These are phyloP conservation scores for Suillus luteus DNA, from an alignment of 768 basidiomycete genomes.

Conservation along the genomic window DNA sequence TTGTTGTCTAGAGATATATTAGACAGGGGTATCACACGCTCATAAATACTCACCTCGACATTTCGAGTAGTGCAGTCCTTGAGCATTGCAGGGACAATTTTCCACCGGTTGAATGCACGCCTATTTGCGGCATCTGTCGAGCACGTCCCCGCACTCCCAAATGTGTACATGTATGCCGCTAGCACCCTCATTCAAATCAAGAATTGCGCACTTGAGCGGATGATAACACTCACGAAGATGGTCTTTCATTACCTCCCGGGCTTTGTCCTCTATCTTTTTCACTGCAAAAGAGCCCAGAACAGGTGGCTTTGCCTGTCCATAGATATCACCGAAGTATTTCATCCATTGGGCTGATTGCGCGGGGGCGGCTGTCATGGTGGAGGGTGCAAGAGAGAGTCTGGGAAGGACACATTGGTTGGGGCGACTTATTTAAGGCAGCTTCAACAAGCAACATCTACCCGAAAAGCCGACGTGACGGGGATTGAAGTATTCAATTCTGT, in stretches of 20 bases:
- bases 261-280: slow-evolving; percentile 66
- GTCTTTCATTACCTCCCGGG: slow-evolving; percentile 61
- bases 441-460: background rate
- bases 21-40: background rate
- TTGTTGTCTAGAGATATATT: slow-evolving; percentile 51
- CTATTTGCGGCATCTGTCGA: slow-evolving; percentile 70
- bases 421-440: background rate
- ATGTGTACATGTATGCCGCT: slow-evolving; percentile 76
- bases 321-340: slow-evolving; percentile 27
- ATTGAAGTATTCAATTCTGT: background rate
- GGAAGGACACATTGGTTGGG: background rate
- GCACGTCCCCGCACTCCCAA: slow-evolving; percentile 73
- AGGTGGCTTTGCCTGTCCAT: slow-evolving; percentile 21
- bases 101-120: slow-evolving; percentile 62
- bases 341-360: slow-evolving; percentile 29
- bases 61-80: slow-evolving; percentile 56
- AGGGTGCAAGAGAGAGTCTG: background rate
- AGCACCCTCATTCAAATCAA: slow-evolving; percentile 14
- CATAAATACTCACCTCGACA: slow-evolving; percentile 51
- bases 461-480: slow-evolving; percentile 32
- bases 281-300: slow-evolving; percentile 59
- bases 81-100: slow-evolving; percentile 83
- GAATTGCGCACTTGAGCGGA: background rate
- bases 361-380: slow-evolving; percentile 19
- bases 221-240: slow-evolving; percentile 44